Conservation (phyloP, 768 basidiomycete genomes). For the Tubosaeta brunneosetosa region DNA sequence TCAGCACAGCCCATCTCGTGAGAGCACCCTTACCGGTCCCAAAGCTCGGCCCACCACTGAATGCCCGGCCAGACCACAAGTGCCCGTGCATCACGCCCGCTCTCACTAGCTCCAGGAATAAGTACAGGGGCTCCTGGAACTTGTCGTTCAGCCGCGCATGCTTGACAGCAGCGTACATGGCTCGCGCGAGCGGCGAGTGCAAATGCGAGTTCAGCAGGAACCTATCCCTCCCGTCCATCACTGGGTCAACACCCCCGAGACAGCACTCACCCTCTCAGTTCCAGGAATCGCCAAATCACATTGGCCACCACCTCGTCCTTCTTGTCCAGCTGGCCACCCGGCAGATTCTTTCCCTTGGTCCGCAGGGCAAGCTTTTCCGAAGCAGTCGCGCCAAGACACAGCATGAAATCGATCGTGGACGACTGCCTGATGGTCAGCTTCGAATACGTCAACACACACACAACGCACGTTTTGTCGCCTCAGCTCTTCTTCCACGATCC, state of each 20-base stretch:
- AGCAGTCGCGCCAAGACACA: constrained; percentile 89
- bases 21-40: constrained; percentile 64
- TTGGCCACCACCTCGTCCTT: constrained; percentile 99
- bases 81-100: constrained; percentile 97
- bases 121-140: constrained; percentile 94
- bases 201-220: constrained; percentile 86
- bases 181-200: constrained; percentile 86
- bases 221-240: constrained; percentile 38
- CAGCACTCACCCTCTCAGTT: constrained; percentile 73
- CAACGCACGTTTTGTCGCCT: constrained; percentile 88
- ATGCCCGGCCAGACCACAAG: constrained; percentile 80
- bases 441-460: constrained; percentile 14
- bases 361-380: constrained; percentile 75
- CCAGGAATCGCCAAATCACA: constrained; percentile 97
- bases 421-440: constrained; percentile 53
- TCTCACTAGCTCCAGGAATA: constrained; percentile 92
- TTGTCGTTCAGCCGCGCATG: constrained; percentile 88
- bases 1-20: constrained; percentile 25
- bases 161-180: constrained; percentile 80
- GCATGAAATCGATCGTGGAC: constrained; percentile 92
- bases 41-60: constrained; percentile 94
- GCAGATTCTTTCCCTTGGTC: constrained; percentile 63
- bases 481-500: constrained; percentile 88
- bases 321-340: constrained; percentile 68
- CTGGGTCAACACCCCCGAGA: background rate